Evolutionary conservation across 768 basidiomycete genomes (phyloP), one percentile per base, ranked within the genome.

Genomic region (Holtermanniella nyarrowii): DNA sequence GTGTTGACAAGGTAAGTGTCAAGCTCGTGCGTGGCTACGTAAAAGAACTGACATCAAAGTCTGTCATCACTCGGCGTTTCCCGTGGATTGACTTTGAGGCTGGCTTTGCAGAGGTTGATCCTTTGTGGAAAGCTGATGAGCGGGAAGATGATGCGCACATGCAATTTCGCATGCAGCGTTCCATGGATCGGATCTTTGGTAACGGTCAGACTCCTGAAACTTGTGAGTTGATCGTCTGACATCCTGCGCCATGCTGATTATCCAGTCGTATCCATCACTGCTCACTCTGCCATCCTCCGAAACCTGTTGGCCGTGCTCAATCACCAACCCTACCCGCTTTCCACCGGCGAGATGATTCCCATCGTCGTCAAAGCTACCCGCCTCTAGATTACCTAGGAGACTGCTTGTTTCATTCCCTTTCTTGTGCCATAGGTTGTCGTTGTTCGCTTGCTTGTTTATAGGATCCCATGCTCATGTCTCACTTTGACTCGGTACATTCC

Each of bases 311-410:
- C 62, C 13, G 62, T 69, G 4, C 52, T 71, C 3, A 52, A 60
- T 20, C 69, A 71, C 48, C 57, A 53, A 22, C 54, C 61, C 2
- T 64, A 68, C 52, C 62, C 65, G 2, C 54, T 71, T 4, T 57
- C 57, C 3, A 71, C 69, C 27, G 67, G 63, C 4, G 69, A 69
- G 50, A 66, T 71, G 67, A 71, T 71, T 37, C 69, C 69, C 2
- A 57, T 70, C 16, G 59, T 70, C 13, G 62, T 70, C 46, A 65
- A 61, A 46, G 65, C 65, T 25, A 70, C 68, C 3, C 43, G 42
- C 12, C 20, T 58, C 42, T 37, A n/a, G 31, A 37, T 37, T 37
- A 16, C 10, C 31, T 37, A 7, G 31, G 10, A 37, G 7, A 37
- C 10, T 7, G 10, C 31, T 16, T 37, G 31, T 37, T 16, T 37